Conservation (phyloP, 306 rosid species). For the Abrus pulchellus region DNA sequence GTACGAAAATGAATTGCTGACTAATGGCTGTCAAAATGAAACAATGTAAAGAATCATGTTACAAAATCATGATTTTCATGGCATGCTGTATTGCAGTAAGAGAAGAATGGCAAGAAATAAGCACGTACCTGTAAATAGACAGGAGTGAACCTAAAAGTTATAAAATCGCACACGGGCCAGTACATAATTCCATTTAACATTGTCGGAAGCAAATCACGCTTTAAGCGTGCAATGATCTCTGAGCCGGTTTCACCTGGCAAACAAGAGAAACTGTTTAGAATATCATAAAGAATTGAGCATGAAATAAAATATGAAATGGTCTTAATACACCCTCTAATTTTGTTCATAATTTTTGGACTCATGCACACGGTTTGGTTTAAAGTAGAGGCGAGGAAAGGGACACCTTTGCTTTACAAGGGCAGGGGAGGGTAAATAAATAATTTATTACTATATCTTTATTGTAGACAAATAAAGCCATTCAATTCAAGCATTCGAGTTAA, state of each 20-base stretch:
- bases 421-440: not conserved
- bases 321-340: not conserved
- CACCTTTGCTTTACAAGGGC: not conserved
- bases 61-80: slow-evolving; percentile 28
- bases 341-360: not conserved
- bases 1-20: slow-evolving; percentile 93
- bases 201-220: slow-evolving; percentile 84
- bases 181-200: slow-evolving; percentile 78
- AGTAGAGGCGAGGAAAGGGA: not conserved
- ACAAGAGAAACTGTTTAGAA: slow-evolving; percentile 43
- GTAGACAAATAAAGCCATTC: not conserved
- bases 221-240: slow-evolving; percentile 77
- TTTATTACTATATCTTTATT: not conserved
- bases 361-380: not conserved
- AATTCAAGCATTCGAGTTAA: not conserved
- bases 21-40: slow-evolving; percentile 76
- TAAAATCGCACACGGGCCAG: slow-evolving; percentile 93
- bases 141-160: slow-evolving; percentile 86
- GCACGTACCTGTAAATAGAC: slow-evolving; percentile 87
- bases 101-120: slow-evolving; percentile 24
- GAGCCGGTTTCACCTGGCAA: slow-evolving; percentile 75
- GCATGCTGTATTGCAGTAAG: not conserved
- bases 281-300: not conserved
- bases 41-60: slow-evolving; percentile 42
- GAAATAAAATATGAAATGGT: not conserved